Evolutionary conservation across 495 filamentous ascomycete species (phyloP).

Genomic region (Aspergillus bertholletiae): DNA sequence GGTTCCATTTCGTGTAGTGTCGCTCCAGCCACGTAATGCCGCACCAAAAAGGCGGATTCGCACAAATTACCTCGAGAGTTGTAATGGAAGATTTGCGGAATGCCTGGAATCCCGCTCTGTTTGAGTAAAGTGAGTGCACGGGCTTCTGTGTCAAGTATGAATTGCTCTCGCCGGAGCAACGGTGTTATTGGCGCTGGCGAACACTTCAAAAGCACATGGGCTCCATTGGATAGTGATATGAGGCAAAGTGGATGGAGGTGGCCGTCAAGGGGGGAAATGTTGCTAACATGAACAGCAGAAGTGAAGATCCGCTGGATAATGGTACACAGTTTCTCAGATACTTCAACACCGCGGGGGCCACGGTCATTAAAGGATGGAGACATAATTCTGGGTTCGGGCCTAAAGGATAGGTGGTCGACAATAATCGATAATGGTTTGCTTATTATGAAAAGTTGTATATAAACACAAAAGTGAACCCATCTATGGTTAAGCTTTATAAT

Average conservation of each 20-base stretch:
- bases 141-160: conserved; percentile 55
- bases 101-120: conserved; percentile 39
- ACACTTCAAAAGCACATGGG: conserved; percentile 49
- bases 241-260: conserved; percentile 53
- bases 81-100: conserved; percentile 52
- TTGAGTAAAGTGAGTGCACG: conserved; percentile 45
- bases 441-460: neutral
- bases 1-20: conserved; percentile 37
- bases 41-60: conserved; percentile 46
- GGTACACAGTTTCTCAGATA: conserved; percentile 33
- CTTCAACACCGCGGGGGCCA: conserved; percentile 15
- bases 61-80: conserved; percentile 35
- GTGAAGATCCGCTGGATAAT: conserved; percentile 38
- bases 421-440: neutral
- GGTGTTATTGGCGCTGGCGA: conserved; percentile 48
- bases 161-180: conserved; percentile 56
- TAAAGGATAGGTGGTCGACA: neutral
- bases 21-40: conserved; percentile 44
- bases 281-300: conserved; percentile 37
- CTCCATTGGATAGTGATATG: conserved; percentile 52
- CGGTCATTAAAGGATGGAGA: conserved; percentile 11
- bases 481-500: neutral
- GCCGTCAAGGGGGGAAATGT: conserved; percentile 40
- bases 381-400: conserved; percentile 8
- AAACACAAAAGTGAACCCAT: neutral